Evolutionary conservation across 352 stramenopile species (phyloP), one percentile per base, ranked within the genome.

Genomic region (Blastocystis sp.): DNA sequence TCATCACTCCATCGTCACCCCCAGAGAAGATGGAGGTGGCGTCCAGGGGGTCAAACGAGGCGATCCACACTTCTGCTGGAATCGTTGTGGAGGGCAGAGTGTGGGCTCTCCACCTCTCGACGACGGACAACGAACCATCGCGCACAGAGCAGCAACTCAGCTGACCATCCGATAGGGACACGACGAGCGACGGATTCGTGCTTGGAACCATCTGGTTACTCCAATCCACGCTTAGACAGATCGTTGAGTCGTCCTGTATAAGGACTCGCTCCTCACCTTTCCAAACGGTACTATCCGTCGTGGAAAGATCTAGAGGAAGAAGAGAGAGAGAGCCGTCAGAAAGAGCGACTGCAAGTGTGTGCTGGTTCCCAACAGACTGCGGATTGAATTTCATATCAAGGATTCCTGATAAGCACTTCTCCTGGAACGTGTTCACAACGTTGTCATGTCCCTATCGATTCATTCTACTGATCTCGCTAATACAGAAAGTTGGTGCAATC

Each of bases 341-440:
- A 34, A 79, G 43, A 55, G 56, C 77, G 41, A 88, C 34, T 15
- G 77, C 77, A 18, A 88, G 45, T 5, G 53, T 26, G 56, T 84
- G 73, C 11, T 88, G 2, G 1, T 76, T 7, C 1, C 66, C 66
- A 6, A 79, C 29, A 4, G 20, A 13, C 23, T 88, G 20, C 34
- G 62, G 66, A 26, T 88, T 79, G 62, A 76, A 88, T n/a, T 88
- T 88, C 77, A 88, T 88, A 63, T 88, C 77, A 11, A 88, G 29
- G 39, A 88, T 53, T 34, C 77, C 77, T 11, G 77, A 56, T 26
- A 69, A 45, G 29, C 56, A 59, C 29, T 61, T 66, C 18, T 84
- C 20, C 9, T 50, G 20, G 55, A 66, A 84, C 9, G 73, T 84
- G 6, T 39, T 26, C 3, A 84, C 50, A 45, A 15, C 26, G 4